Conservation (phyloP, 345 rosid species). For the Hevea brasiliensis region DNA sequence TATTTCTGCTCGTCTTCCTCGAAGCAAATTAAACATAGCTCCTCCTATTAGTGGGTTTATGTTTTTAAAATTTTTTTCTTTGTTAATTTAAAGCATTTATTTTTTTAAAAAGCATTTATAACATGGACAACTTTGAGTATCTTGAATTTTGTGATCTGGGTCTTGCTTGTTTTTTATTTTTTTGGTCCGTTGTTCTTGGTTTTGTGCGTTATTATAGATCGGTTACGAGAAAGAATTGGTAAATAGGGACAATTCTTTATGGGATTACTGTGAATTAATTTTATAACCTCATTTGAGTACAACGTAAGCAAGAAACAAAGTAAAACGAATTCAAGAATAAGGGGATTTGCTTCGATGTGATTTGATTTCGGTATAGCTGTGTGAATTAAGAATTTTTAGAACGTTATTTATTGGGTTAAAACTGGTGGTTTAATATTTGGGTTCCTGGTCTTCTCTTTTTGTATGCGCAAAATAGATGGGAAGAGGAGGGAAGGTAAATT, state of each 20-base stretch:
- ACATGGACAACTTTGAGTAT: neutral
- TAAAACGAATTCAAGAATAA: constrained; percentile 25
- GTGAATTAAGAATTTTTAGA: constrained; percentile 4
- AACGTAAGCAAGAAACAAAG: constrained; percentile 31
- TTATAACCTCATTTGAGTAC: constrained; percentile 36
- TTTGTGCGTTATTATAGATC: constrained; percentile 27
- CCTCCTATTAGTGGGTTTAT: neutral
- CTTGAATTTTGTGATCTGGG: constrained; percentile 23
- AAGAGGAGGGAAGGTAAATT: constrained; percentile 58
- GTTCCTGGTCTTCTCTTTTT: constrained; percentile 16
- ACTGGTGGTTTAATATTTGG: constrained; percentile 31
- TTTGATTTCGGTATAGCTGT: constrained; percentile 8
- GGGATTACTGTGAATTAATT: constrained; percentile 33
- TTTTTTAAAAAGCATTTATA: constrained; percentile 1
- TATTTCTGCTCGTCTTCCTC: neutral
- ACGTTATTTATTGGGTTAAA: constrained; percentile 26
- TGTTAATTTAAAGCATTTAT: neutral
- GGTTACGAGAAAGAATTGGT: constrained; percentile 23
- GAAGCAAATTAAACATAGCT: too few relatives aligned
- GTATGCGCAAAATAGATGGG: constrained; percentile 61
- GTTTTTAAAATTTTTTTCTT: neutral
- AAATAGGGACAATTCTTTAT: constrained; percentile 8
- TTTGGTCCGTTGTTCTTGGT: constrained; percentile 21
- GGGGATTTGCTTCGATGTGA: constrained; percentile 1
- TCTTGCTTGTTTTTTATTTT: neutral